Evolutionary conservation across 768 basidiomycete genomes (phyloP).

Genomic region (Suillus subaureus): DNA sequence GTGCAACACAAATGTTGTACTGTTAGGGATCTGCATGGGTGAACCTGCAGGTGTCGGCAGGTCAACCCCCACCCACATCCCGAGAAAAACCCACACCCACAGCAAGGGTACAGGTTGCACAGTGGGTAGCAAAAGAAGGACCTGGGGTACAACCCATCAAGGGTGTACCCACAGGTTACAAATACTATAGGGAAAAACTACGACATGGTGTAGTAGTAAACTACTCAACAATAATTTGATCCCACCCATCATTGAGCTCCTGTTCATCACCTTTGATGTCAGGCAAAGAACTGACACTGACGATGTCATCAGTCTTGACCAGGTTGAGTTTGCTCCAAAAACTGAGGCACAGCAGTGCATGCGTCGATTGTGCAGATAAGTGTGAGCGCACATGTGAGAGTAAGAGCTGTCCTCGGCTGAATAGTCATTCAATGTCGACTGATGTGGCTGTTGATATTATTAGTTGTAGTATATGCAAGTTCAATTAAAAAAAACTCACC

Average conservation of each 20-base stretch:
- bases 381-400: constrained; percentile 8
- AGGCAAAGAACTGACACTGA: too few species aligned
- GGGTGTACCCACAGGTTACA: background rate
- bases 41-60: background rate
- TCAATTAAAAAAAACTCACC: constrained; percentile 26
- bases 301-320: constrained; percentile 19
- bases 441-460: constrained; percentile 16
- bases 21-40: constrained; percentile 8
- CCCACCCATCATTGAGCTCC: constrained; percentile 7
- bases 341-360: constrained; percentile 21
- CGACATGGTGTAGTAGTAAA: background rate
- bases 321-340: constrained; percentile 20
- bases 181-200: background rate
- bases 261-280: constrained; percentile 1
- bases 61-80: constrained; percentile 7
- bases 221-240: constrained; percentile 1
- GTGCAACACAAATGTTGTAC: too few species aligned
- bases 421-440: constrained; percentile 15
- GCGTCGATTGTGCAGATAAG: constrained; percentile 17
- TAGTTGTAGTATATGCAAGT: constrained; percentile 15
- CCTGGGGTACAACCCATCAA: background rate
- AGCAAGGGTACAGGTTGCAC: background rate
- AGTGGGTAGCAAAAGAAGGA: background rate
- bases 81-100: background rate
- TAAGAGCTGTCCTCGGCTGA: constrained; percentile 11